phyloP scores from a whole-genome alignment of 1,284 basidiomycete genomes.

The Salmacisia buchloeana region DNA sequence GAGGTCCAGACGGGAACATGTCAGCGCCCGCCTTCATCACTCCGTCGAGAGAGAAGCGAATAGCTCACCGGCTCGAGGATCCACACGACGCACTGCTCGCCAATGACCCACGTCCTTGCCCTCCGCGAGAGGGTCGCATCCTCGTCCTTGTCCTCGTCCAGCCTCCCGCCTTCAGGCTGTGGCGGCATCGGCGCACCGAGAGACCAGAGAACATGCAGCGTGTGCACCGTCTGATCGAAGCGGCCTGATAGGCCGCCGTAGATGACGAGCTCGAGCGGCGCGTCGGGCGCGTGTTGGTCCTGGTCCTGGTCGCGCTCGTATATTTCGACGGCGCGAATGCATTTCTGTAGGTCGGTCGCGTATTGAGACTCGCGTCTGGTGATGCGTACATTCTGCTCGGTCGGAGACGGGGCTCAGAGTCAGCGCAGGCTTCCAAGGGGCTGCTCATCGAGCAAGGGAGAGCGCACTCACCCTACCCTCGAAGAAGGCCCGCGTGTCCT shows the following conservation, averaged over 20 bases:
- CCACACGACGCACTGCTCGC: constrained; percentile 84
- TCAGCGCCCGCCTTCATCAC: no score
- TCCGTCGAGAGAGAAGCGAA: neutral
- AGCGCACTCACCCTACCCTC: constrained; percentile 55
- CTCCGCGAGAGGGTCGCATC: neutral
- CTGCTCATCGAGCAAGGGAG: no score
- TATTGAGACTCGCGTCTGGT: constrained; percentile 68
- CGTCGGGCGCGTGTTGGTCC: neutral
- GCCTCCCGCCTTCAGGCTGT: constrained; percentile 49
- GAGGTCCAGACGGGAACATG: constrained; percentile 10
- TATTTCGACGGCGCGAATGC: constrained; percentile 61
- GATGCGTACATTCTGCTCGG: constrained; percentile 62
- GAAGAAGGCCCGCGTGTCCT: constrained; percentile 70
- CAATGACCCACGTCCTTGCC: constrained; percentile 63
- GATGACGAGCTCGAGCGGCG: constrained; percentile 58
- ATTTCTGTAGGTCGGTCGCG: constrained; percentile 93
- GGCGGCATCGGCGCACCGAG: constrained; percentile 48
- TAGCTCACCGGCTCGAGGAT: constrained; percentile 69
- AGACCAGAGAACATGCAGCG: constrained; percentile 77
- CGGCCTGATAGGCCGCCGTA: constrained; percentile 84
- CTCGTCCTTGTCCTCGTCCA: neutral
- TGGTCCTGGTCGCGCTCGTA: constrained; percentile 51
- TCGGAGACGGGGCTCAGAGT: neutral
- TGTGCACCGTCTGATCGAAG: constrained; percentile 88
- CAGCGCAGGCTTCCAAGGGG: neutral